phyloP scores from a whole-genome alignment of 2,329 filamentous ascomycete species.

The Paraphaeosphaeria sporulosa region DNA sequence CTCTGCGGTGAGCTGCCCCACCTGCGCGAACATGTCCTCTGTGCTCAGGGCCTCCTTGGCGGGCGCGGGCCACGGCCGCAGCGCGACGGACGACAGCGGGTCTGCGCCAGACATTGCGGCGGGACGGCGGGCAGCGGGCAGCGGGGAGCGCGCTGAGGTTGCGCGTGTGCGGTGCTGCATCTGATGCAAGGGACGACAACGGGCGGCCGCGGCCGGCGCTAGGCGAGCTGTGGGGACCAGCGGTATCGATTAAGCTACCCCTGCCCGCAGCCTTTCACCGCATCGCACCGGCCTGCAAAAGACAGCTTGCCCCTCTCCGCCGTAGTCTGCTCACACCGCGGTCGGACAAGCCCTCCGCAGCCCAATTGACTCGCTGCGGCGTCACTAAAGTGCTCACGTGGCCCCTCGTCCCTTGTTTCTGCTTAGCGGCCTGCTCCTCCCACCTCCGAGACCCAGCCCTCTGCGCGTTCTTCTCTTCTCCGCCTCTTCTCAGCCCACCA shows the following conservation, averaged over 20 bases:
- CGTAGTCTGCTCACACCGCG: neutral
- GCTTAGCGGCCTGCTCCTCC: slow-evolving; percentile 36
- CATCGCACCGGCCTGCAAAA: neutral
- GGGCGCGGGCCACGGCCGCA: slow-evolving; percentile 68
- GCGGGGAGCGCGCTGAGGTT: slow-evolving; percentile 13
- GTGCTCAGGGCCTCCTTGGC: slow-evolving; percentile 61
- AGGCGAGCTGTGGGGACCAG: slow-evolving; percentile 20
- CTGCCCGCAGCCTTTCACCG: slow-evolving; percentile 9
- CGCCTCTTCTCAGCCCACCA: slow-evolving; percentile 24
- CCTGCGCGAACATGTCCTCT: slow-evolving; percentile 69
- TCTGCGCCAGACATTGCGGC: slow-evolving; percentile 34
- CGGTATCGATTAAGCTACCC: slow-evolving; percentile 34
- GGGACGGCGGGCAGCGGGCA: slow-evolving; percentile 2
- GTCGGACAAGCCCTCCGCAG: neutral
- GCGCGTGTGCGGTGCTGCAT: slow-evolving; percentile 15
- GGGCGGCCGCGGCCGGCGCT: slow-evolving; percentile 26
- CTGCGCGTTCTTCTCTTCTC: slow-evolving; percentile 16
- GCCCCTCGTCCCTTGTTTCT: slow-evolving; percentile 23
- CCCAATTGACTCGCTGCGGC: slow-evolving; percentile 11
- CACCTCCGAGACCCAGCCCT: slow-evolving; percentile 22
- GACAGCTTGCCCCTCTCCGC: neutral
- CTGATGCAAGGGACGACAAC: slow-evolving; percentile 9
- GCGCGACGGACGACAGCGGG: slow-evolving; percentile 57
- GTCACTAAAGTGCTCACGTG: slow-evolving; percentile 9
- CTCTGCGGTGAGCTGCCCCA: slow-evolving; percentile 78